Evolutionary conservation across 306 rosid species (phyloP), one percentile per base, ranked within the genome.

Genomic region (Vachellia collinsii): DNA sequence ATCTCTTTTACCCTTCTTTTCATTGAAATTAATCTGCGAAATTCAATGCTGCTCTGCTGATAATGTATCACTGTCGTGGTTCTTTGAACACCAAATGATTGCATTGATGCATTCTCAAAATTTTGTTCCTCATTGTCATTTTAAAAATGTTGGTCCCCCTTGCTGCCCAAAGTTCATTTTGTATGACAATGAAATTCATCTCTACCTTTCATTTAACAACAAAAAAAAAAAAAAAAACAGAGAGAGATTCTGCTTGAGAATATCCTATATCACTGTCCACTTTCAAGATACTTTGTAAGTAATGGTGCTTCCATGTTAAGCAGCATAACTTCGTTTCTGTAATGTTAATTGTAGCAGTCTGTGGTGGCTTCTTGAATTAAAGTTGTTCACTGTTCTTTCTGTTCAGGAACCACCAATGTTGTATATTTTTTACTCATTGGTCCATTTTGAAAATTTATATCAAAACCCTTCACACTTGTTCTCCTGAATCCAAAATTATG

Each of bases 131-230:
- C 38, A 42, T 82, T 84, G 63, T 74, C 37, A 37, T 82, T 83
- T 58, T 17, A 42, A 19, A 42, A 78, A 64, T 78, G 5, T 84
- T 67, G 90, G 92, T 89, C 72, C 93, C 93, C 87, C 78, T 89
- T 44, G 70, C 29, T 71, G 41, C 81, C 11, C 39, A 29, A 85
- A 50, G 82, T 80, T 80, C 72, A 83, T 85, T 87, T 84, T 83
- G 81, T 74, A 11, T 5, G 74, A 82, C 9, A 36, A 89, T 82
- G 82, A 72, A 80, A 44, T 67, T 80, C 77, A 63, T 81, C 81
- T 76, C 70, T 74, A 56, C 74, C 19, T 61, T 11, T 61, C 25
- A 22, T 62, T 62, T 34, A 29, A 29, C n/a, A n/a, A n/a, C 8
- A 6, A 53, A 53, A 54, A 19, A 22, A 1, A 20, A 20, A 17